Percentiles rank a stretch among this genome's conserved stretches.
phyloP scores from a whole-genome alignment of 768 basidiomycete species.

The Kwoniella dendrophila region DNA sequence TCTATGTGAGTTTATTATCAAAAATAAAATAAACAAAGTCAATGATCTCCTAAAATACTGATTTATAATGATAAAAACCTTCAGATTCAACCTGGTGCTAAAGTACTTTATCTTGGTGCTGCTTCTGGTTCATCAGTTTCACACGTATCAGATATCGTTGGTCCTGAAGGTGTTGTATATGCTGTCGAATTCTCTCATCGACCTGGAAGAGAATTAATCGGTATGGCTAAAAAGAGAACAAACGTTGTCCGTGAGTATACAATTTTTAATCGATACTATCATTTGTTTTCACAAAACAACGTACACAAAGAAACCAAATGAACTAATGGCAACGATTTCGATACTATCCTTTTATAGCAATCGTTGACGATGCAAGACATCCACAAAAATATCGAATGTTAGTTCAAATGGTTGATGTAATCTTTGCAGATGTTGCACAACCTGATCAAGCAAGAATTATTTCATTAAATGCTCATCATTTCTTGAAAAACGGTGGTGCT shows the following conservation, averaged over 20 bases:
- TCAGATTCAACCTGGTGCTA: conserved; percentile 81
- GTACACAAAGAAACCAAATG: neutral
- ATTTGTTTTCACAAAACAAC: neutral
- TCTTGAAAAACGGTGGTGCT: conserved; percentile 92
- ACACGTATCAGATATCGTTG: conserved; percentile 98
- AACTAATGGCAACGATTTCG: neutral
- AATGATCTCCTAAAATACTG: neutral
- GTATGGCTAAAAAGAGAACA: conserved; percentile 99
- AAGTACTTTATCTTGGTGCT: conserved; percentile 96
- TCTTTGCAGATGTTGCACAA: conserved; percentile 98
- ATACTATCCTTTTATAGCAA: conserved; percentile 58
- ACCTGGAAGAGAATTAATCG: conserved; percentile 95
- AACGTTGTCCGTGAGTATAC: conserved; percentile 84
- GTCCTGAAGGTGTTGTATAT: conserved; percentile 94
- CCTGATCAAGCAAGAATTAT: conserved; percentile 99
- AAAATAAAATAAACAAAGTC: too few relatives aligned
- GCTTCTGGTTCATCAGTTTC: conserved; percentile 97
- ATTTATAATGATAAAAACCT: neutral
- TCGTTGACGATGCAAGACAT: conserved; percentile 94
- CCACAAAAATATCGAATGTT: conserved; percentile 98
- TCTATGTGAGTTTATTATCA: conserved; percentile 61
- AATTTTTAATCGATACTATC: neutral
- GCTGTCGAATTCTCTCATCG: conserved; percentile 97
- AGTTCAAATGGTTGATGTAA: conserved; percentile 89
- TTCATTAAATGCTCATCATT: conserved; percentile 85